Evolutionary conservation across 192 early-diverging fungal species (phyloP), one percentile per base, ranked within the genome.

Genomic region (Polychytrium aggregatum): DNA sequence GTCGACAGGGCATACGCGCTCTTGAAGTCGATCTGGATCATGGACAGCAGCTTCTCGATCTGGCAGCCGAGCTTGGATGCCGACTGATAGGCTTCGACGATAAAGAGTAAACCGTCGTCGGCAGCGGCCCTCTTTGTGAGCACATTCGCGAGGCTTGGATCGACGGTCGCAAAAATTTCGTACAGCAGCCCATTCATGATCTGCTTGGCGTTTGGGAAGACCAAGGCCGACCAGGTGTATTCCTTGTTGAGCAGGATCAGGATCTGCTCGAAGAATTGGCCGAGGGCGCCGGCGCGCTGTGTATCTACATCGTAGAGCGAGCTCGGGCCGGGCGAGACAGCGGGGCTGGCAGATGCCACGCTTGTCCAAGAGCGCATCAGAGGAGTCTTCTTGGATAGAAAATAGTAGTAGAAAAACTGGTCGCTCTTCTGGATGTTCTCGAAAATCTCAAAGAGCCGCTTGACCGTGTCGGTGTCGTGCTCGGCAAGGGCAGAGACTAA

Each of bases 351-450:
- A n/a, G n/a, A n/a, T n/a, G n/a, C n/a, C n/a, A n/a, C n/a, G n/a
- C n/a, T n/a, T n/a, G n/a, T n/a, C 74, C 81, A 79, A 38, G 69
- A 41, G 17, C 60, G 53, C n/a, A 78, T 38, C 9, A 76, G 31
- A 2, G 68, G 64, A 11, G 57, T 52, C 22, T 56, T 71, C 6
- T 67, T 56, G 22, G 65, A 56, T 34, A 58, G 64, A 45, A 77
- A 70, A 56, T 85, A 87, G 41, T 55, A 65, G 29, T 80, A 60
- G 37, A 67, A 48, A 61, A 85, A 85, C 27, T 70, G 71, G 29
- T 68, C 62, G 14, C 60, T 55, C 3, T 74, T 62, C 3, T 70
- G 59, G 20, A 87, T 84, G 28, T 73, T 72, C 7, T 52, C 54
- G 48, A 78, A 84, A 2, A 85, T 64, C n/a, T 50, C 46, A 43